Evolutionary conservation across 306 rosid species (phyloP).

Genomic region (Quercus alba): DNA sequence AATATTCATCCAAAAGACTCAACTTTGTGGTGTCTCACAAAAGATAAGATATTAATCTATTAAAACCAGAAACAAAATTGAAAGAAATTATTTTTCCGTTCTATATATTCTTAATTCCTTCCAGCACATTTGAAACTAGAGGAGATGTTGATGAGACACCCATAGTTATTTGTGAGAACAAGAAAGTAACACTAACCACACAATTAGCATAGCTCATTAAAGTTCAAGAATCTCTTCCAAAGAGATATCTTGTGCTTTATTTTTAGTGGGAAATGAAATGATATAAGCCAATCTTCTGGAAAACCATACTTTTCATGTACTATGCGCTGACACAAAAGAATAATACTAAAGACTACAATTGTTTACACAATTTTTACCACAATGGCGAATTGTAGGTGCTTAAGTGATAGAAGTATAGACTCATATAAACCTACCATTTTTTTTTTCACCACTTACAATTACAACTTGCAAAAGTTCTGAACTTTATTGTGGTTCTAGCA

Average conservation of each 20-base stretch:
- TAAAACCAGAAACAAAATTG: too few species aligned
- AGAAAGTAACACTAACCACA: background rate
- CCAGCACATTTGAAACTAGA: background rate
- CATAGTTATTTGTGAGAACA: too few species aligned
- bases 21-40: background rate
- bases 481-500: too few species aligned
- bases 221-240: background rate
- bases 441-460: too few species aligned
- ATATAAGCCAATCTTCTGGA: background rate
- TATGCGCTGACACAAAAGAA: too few species aligned
- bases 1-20: too few species aligned
- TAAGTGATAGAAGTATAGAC: accelerated
- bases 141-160: background rate
- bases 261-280: background rate
- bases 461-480: too few species aligned
- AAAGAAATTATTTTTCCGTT: too few species aligned
- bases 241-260: background rate
- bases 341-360: accelerated
- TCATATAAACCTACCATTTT: accelerated
- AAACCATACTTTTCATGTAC: background rate
- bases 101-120: too few species aligned
- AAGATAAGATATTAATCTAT: background rate
- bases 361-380: too few species aligned
- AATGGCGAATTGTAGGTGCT: accelerated
- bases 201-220: background rate